phyloP scores from a whole-genome alignment of 2,329 filamentous ascomycete genomes.

The Amesomyces nigricolor region DNA sequence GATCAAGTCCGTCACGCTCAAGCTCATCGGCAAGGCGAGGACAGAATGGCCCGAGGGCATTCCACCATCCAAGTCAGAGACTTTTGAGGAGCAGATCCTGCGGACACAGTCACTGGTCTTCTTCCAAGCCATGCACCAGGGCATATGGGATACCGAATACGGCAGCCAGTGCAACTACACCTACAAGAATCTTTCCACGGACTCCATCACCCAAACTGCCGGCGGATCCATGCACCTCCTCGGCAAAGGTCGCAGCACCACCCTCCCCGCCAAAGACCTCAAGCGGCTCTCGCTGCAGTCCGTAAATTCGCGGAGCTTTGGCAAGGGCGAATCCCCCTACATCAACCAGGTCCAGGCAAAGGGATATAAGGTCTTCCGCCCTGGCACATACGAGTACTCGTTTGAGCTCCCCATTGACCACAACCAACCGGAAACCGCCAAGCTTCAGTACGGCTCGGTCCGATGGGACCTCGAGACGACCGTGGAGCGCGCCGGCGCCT shows the following conservation, averaged over 20 bases:
- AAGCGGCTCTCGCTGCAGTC: constrained; percentile 72
- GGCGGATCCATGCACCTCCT: constrained; percentile 31
- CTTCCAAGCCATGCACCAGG: constrained; percentile 70
- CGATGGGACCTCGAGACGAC: constrained; percentile 83
- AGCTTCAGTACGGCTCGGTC: constrained; percentile 78
- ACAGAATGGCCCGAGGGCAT: constrained; percentile 98
- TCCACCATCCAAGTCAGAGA: constrained; percentile 76
- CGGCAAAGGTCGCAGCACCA: constrained; percentile 28
- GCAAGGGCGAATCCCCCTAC: constrained; percentile 66
- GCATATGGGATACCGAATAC: constrained; percentile 52
- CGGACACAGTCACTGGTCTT: constrained; percentile 88
- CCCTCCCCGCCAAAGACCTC: constrained; percentile 45
- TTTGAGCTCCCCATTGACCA: constrained; percentile 90
- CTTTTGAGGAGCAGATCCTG: constrained; percentile 76
- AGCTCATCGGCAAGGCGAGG: constrained; percentile 75
- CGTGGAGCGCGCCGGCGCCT: constrained; percentile 80
- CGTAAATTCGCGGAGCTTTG: constrained; percentile 79
- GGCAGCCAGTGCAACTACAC: constrained; percentile 58
- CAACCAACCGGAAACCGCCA: constrained; percentile 81
- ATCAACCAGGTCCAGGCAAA: constrained; percentile 56
- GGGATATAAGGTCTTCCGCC: constrained; percentile 80
- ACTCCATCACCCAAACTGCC: constrained; percentile 31
- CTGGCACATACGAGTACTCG: constrained; percentile 61
- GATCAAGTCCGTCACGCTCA: constrained; percentile 83
- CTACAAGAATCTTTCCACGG: constrained; percentile 35